phyloP scores from a whole-genome alignment of 1,284 basidiomycete genomes.

The Malassezia vespertilionis region DNA sequence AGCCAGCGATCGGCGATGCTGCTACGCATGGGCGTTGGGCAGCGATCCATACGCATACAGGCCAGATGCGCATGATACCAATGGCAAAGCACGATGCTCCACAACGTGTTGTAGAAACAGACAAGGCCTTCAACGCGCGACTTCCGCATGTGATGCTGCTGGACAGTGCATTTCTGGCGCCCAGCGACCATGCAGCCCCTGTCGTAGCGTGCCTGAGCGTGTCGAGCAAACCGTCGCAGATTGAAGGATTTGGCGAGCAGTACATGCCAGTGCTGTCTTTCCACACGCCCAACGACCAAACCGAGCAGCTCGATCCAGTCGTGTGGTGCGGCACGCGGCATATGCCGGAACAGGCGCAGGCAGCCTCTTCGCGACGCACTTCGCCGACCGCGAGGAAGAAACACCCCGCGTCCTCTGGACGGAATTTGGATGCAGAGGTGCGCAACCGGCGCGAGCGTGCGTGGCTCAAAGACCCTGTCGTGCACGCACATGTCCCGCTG shows the following conservation, averaged over 20 bases:
- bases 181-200: slow-evolving; percentile 6
- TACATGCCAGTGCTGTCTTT: slow-evolving; percentile 43
- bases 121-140: neutral
- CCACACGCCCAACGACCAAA: slow-evolving; percentile 23
- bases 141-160: slow-evolving; percentile 37
- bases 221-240: slow-evolving; percentile 27
- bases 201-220: slow-evolving; percentile 33
- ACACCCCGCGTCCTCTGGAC: slow-evolving; percentile 32
- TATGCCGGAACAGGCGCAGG: neutral
- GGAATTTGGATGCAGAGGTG: slow-evolving; percentile 13
- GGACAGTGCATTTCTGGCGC: slow-evolving; percentile 21
- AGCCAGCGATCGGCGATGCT: neutral
- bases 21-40: slow-evolving; percentile 1
- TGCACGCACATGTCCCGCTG: slow-evolving; percentile 38
- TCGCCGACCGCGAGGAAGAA: slow-evolving; percentile 16
- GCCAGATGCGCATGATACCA: slow-evolving; percentile 5
- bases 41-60: slow-evolving; percentile 2
- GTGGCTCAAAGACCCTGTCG: slow-evolving; percentile 23
- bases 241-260: slow-evolving; percentile 32
- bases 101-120: neutral
- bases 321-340: slow-evolving; percentile 19
- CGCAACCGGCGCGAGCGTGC: slow-evolving; percentile 22
- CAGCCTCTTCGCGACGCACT: neutral
- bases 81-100: neutral
- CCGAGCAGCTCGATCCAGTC: slow-evolving; percentile 27